Percentiles rank a stretch among this genome's conserved stretches.
Conservation (phyloP, 2,329 filamentous ascomycete genomes). For the Hypomyces rosellus region DNA sequence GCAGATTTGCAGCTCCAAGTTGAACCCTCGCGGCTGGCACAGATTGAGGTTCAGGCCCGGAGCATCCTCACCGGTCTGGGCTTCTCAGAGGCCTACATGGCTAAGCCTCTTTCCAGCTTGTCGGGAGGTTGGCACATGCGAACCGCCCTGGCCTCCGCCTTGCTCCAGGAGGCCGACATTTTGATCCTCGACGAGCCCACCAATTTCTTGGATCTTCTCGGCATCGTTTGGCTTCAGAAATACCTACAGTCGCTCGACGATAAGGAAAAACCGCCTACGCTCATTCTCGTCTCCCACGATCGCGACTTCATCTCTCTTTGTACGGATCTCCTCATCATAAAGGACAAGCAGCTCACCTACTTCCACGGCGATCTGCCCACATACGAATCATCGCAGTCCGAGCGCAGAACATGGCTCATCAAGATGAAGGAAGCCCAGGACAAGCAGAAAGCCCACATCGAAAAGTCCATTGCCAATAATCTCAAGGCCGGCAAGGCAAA, state of each 20-base stretch:
- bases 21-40: conserved; percentile 57
- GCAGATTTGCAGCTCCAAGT: conserved; percentile 61
- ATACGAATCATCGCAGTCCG: conserved; percentile 63
- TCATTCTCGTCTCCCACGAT: conserved; percentile 79
- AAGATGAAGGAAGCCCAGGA: conserved; percentile 80
- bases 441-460: conserved; percentile 72
- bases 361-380: conserved; percentile 69
- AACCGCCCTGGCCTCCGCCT: conserved; percentile 55
- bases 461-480: conserved; percentile 69
- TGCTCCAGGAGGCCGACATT: conserved; percentile 69
- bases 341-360: conserved; percentile 63
- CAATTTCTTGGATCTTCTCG: conserved; percentile 76
- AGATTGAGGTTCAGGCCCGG: conserved; percentile 60
- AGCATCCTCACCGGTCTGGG: conserved; percentile 64
- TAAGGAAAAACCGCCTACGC: conserved; percentile 50
- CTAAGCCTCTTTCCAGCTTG: conserved; percentile 55
- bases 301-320: conserved; percentile 72
- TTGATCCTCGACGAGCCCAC: conserved; percentile 82
- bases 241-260: conserved; percentile 57
- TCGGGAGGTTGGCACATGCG: conserved; percentile 77
- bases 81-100: conserved; percentile 57
- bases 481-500: conserved; percentile 68
- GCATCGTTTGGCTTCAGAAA: conserved; percentile 77
- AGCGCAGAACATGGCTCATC: conserved; percentile 60
- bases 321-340: conserved; percentile 70